These are phyloP conservation scores for Nyctanthes arbortristis DNA, from an alignment of 257 asterid genomes.

Conservation along the genomic window DNA sequence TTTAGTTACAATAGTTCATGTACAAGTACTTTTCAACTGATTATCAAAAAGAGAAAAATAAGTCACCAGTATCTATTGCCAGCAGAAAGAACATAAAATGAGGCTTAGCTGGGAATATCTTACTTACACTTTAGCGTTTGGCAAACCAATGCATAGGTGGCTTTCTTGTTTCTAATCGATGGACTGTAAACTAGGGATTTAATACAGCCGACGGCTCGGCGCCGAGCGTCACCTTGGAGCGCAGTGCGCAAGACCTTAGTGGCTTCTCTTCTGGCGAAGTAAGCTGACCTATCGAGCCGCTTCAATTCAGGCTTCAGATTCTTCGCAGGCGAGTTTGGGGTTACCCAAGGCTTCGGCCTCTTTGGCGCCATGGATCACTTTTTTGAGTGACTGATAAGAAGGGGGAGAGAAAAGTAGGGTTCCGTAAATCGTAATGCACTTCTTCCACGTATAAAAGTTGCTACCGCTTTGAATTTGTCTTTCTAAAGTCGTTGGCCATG, in stretches of 20 bases:
- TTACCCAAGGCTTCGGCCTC: constrained; percentile 34
- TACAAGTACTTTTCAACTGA: neutral
- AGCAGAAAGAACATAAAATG: neutral
- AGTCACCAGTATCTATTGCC: neutral
- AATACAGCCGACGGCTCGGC: constrained; percentile 80
- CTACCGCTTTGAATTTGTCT: neutral
- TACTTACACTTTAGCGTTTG: constrained; percentile 86
- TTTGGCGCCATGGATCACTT: constrained; percentile 50
- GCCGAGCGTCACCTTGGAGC: constrained; percentile 88
- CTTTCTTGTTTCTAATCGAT: constrained; percentile 76
- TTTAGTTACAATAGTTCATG: no score
- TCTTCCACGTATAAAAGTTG: neutral
- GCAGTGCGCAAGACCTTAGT: constrained; percentile 82
- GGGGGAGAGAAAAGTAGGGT: neutral
- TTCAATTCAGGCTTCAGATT: constrained; percentile 38
- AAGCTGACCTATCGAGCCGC: constrained; percentile 69
- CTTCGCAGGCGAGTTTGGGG: constrained; percentile 26
- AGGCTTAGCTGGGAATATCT: constrained; percentile 3
- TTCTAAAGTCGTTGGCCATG: no score
- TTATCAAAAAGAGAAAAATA: neutral
- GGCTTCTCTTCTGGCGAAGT: constrained; percentile 92
- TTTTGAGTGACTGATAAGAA: constrained; percentile 11
- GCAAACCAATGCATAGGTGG: constrained; percentile 84
- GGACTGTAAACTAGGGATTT: constrained; percentile 89
- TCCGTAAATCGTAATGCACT: neutral